A percentile compares a stretch with the other conserved stretches of the same genome.
Conservation (phyloP, 192 early-diverging fungal species). For the Phycomyces blakesleeanus region DNA sequence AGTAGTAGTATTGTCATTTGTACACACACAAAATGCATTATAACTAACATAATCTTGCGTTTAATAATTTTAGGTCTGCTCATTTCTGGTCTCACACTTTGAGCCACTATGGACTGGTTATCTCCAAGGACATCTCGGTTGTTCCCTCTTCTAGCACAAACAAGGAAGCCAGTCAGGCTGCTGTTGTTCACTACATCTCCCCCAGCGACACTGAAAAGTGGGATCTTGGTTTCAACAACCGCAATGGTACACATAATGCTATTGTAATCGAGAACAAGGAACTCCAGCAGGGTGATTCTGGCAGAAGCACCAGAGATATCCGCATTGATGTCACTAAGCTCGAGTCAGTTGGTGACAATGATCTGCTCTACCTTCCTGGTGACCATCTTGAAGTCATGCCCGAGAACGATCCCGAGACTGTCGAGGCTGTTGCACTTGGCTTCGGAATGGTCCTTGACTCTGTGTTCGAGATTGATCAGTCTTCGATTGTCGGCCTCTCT, state of each 20-base stretch:
- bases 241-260: constrained; percentile 20
- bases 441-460: constrained; percentile 47
- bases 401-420: constrained; percentile 34
- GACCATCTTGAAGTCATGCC: constrained; percentile 54
- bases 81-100: constrained; percentile 28
- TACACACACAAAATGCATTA: too few relatives aligned
- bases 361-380: constrained; percentile 38
- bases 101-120: constrained; percentile 13
- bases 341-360: constrained; percentile 16
- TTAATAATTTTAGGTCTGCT: constrained; percentile 8
- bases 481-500: constrained; percentile 15
- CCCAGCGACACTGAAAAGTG: constrained; percentile 14
- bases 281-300: constrained; percentile 34
- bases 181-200: constrained; percentile 11
- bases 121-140: constrained; percentile 12
- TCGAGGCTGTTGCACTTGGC: constrained; percentile 38
- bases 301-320: constrained; percentile 42
- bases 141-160: constrained; percentile 10
- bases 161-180: not conserved
- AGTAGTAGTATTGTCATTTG: too few relatives aligned
- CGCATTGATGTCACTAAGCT: constrained; percentile 25
- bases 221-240: constrained; percentile 9
- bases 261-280: constrained; percentile 33
- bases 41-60: too few relatives aligned
- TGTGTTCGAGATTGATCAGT: constrained; percentile 42